Evolutionary conservation across 2,329 filamentous ascomycete species (phyloP), one percentile per base, ranked within the genome.

Genomic region (Exophiala alcalophila): DNA sequence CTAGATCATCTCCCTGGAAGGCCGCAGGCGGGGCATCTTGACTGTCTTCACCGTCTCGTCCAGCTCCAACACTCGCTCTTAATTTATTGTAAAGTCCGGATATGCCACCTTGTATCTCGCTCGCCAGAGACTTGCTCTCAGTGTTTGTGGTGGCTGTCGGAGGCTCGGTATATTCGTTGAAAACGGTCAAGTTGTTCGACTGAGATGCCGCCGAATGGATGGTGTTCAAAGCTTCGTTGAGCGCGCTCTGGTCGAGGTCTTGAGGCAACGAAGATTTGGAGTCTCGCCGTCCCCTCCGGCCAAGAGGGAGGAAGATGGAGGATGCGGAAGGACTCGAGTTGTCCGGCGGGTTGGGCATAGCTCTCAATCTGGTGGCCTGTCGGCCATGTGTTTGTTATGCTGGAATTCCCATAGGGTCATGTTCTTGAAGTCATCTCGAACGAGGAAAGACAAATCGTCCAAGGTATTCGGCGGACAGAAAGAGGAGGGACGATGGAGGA

Each of bases 181-280:
- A 97, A 6, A 89, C 94, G 2, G 91, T 97, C 33, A 97, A 73
- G 23, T 81, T 79, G 50, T 85, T 84, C 23, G 86, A 86, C 61
- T 86, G 85, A 59, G 86, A 94, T n/a, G 90, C 89, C 4, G 86
- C 82, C 36, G 74, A 88, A 65, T 96, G 91, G 54, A 96, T 95
- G 57, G 86, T 83, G 65, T 94, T 85, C 48, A 96, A 79, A 12
- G 84, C 78, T 50, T 87, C 79, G 23, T 85, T 80, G 25, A 91
- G 73, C 44, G 86, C 82, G 50, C 88, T 84, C 60, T 80, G 84
- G 62, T 90, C 84, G 27, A 79, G 67, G 34, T 76, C 73, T 2
- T 72, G 66, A 16, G 69, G 67, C 11, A 73, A 51, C 16, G 80
- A 81, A 14, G 64, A 62, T 24, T 68, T 60, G 15, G 74, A 77